Evolutionary conservation across 345 rosid genomes (phyloP).

Genomic region (Brassica nigra): DNA sequence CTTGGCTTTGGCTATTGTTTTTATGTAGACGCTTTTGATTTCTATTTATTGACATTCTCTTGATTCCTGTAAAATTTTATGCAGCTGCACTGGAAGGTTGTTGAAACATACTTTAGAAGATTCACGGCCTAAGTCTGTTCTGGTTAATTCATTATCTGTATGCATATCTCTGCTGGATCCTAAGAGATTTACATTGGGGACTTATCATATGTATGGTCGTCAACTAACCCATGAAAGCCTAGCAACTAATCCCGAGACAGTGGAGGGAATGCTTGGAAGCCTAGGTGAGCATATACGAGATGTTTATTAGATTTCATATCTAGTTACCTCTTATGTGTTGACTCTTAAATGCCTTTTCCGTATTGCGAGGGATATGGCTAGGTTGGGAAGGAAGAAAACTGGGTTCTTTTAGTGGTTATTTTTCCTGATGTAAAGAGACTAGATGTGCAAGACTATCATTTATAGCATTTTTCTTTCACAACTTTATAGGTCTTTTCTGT

Average conservation of each 20-base stretch:
- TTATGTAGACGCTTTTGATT: constrained; percentile 8
- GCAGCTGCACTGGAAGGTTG: constrained; percentile 82
- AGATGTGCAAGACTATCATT: constrained; percentile 12
- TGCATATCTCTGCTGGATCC: constrained; percentile 93
- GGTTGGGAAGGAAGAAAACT: background rate
- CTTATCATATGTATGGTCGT: constrained; percentile 61
- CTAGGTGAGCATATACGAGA: constrained; percentile 54
- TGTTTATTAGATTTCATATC: background rate
- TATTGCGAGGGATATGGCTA: too few relatives aligned
- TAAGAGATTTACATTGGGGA: constrained; percentile 65
- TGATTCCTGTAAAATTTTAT: constrained; percentile 18
- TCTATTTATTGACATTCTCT: constrained; percentile 5
- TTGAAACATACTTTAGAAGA: constrained; percentile 80
- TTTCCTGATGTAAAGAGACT: background rate
- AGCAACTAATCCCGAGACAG: constrained; percentile 64
- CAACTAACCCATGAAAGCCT: constrained; percentile 65
- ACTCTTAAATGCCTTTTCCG: too few relatives aligned
- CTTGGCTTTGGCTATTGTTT: constrained; percentile 24
- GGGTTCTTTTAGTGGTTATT: background rate
- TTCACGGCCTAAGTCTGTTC: constrained; percentile 82
- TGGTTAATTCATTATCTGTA: constrained; percentile 82
- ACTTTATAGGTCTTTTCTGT: constrained; percentile 9
- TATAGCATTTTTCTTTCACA: constrained; percentile 9
- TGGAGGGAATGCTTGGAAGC: constrained; percentile 87
- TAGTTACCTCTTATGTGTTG: constrained; percentile 16